Conservation (phyloP, 225 moss, liverwort and hornwort genomes). For the Ulota crispa region DNA sequence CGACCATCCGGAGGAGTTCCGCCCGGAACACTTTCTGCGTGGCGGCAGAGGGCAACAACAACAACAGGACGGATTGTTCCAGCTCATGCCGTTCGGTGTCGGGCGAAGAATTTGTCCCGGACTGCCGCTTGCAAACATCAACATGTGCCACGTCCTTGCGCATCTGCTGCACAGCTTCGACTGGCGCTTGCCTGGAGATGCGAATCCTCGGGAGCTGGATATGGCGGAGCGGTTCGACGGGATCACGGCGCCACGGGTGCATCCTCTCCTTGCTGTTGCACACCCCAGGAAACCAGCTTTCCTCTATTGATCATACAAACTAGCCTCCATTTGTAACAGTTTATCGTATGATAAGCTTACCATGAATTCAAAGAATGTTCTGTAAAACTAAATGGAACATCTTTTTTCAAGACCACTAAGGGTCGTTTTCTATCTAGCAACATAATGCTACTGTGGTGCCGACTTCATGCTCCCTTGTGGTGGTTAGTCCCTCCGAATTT, state of each 20-base stretch:
- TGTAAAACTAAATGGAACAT: not conserved
- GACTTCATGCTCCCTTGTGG: not conserved
- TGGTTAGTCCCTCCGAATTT: not conserved
- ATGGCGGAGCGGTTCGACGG: conserved; percentile 42
- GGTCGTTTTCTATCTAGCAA: not conserved
- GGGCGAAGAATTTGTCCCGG: conserved; percentile 81
- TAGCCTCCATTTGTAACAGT: not conserved
- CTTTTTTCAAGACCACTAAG: not conserved
- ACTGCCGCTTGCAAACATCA: conserved; percentile 50
- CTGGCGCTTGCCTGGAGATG: conserved; percentile 27
- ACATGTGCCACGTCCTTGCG: conserved; percentile 38
- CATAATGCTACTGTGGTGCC: not conserved
- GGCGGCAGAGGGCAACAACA: not conserved
- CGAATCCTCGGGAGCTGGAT: conserved; percentile 23
- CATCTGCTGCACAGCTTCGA: conserved; percentile 42
- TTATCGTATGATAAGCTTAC: not conserved
- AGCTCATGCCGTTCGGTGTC: conserved; percentile 60
- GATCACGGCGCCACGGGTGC: conserved; percentile 29
- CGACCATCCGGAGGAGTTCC: conserved; percentile 49
- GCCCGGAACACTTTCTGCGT: conserved; percentile 25
- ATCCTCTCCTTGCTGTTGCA: conserved; percentile 30
- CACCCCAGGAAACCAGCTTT: conserved; percentile 33
- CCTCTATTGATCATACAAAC: conserved; percentile 23
- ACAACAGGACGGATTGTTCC: conserved; percentile 13
- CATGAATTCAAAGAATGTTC: not conserved